Conservation (phyloP, 352 stramenopile genomes). For the Peronospora tabacina region DNA sequence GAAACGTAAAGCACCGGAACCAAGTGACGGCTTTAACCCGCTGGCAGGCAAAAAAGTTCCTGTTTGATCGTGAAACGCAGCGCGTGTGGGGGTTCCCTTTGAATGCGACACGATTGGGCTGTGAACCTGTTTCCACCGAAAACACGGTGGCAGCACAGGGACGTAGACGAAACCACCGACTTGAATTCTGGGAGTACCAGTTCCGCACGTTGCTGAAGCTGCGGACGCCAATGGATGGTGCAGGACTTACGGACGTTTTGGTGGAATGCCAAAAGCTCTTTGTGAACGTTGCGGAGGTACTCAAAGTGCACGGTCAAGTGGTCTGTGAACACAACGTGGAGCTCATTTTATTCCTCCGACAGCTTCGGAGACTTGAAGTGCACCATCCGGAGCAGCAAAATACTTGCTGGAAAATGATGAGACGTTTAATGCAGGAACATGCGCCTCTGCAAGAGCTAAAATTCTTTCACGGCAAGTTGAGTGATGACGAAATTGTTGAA, state of each 20-base stretch:
- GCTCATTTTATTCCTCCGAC: conserved; percentile 35
- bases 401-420: conserved; percentile 37
- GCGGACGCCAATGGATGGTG: conserved; percentile 12
- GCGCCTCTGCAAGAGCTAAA: conserved; percentile 37
- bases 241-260: conserved; percentile 6
- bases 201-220: conserved; percentile 42
- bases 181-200: conserved; percentile 53
- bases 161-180: conserved; percentile 32
- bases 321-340: conserved; percentile 41
- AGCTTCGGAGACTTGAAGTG: conserved; percentile 51
- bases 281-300: conserved; percentile 41
- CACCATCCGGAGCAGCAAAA: conserved; percentile 67
- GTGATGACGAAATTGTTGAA: conserved; percentile 34
- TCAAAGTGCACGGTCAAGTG: conserved; percentile 61
- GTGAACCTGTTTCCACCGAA: conserved; percentile 9
- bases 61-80: conserved; percentile 38
- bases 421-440: conserved; percentile 27
- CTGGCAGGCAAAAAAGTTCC: conserved; percentile 23
- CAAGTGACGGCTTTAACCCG: conserved; percentile 16
- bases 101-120: conserved; percentile 11
- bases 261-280: conserved; percentile 30
- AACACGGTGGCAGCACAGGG: conserved; percentile 10
- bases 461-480: conserved; percentile 70
- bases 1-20: conserved; percentile 11
- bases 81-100: conserved; percentile 25